Evolutionary conservation across 805 yeast genomes (phyloP), one percentile per base, ranked within the genome.

Genomic region (Saccharomyces cerevisiae): DNA sequence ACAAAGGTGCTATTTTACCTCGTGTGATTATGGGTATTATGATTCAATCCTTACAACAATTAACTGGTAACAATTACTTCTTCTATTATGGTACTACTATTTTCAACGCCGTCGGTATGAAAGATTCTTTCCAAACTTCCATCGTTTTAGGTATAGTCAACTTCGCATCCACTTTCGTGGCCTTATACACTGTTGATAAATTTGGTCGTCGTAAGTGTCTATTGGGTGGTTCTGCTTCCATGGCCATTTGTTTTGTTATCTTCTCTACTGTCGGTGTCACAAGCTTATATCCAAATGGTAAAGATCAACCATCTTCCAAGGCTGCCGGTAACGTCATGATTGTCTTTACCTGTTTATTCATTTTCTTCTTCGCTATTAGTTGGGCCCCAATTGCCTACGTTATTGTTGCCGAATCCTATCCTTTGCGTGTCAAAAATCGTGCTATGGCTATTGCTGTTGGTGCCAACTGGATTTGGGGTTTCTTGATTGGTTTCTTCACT

Each of bases 351-450:
- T 83, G 88, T 74, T 72, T 85, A 62, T 84, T 75, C 76, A 82
- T 85, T 58, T 83, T 84, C 79, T 82, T 76, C 76, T 84, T 84
- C 62, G 89, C 89, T 43, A 79, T 84, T 50, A 81, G 89, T 31
- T 85, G 89, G 89, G 89, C 88, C 58, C 87, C 89, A 65, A 79
- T 80, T 62, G 81, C 80, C 51, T 84, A 75, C 70, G 82, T 82
- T 57, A 81, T 84, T 61, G 79, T 82, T 36, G 78, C 89, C 49
- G 89, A 85, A 72, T 77, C 83, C 50, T 85, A 81, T 70, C 90
- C 89, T 70, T 76, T 84, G 62, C 79, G 89, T 75, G 82, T 85
- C 68, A 81, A 84, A 69, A 66, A 81, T 69, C 61, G 79, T 69
- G 82, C 78, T 60, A 72, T 73, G 72, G 79, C 81, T 54, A 74